phyloP scores from a whole-genome alignment of 768 basidiomycete genomes.

The Mycena amicta region DNA sequence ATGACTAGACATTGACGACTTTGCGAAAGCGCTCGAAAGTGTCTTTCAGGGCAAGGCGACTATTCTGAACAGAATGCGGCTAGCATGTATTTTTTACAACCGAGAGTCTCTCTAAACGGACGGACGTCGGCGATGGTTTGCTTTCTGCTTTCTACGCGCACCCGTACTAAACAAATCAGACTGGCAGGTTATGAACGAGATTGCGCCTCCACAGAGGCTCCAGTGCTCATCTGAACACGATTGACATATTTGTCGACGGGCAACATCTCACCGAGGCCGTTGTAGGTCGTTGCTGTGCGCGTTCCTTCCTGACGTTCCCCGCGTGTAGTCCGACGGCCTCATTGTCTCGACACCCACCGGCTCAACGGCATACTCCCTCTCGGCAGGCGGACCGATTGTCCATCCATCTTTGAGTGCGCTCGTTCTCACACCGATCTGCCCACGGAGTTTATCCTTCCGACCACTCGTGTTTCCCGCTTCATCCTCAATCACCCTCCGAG shows the following conservation, averaged over 20 bases:
- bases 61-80: conserved; percentile 85
- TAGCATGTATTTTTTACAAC: conserved; percentile 81
- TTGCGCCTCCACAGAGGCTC: conserved; percentile 90
- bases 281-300: conserved; percentile 49
- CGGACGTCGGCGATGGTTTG: conserved; percentile 59
- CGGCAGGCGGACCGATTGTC: conserved; percentile 94
- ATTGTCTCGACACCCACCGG: conserved; percentile 96
- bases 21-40: conserved; percentile 76
- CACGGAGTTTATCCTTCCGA: conserved; percentile 87
- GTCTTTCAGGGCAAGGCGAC: conserved; percentile 81
- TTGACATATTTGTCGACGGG: conserved; percentile 91
- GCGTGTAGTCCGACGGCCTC: conserved; percentile 82
- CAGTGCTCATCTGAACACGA: conserved; percentile 88
- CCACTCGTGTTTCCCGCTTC: conserved; percentile 89
- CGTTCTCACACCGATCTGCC: conserved; percentile 94
- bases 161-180: conserved; percentile 43
- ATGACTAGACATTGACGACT: conserved; percentile 83
- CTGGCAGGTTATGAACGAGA: conserved; percentile 98
- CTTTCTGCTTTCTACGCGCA: background rate
- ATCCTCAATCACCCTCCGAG: conserved; percentile 72
- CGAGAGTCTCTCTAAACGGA: conserved; percentile 57
- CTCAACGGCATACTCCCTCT: conserved; percentile 94
- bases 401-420: conserved; percentile 90
- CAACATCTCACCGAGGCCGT: conserved; percentile 96
- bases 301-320: conserved; percentile 9